phyloP scores from a whole-genome alignment of 2,329 filamentous ascomycete species.

The Harringtonia aguacate region DNA sequence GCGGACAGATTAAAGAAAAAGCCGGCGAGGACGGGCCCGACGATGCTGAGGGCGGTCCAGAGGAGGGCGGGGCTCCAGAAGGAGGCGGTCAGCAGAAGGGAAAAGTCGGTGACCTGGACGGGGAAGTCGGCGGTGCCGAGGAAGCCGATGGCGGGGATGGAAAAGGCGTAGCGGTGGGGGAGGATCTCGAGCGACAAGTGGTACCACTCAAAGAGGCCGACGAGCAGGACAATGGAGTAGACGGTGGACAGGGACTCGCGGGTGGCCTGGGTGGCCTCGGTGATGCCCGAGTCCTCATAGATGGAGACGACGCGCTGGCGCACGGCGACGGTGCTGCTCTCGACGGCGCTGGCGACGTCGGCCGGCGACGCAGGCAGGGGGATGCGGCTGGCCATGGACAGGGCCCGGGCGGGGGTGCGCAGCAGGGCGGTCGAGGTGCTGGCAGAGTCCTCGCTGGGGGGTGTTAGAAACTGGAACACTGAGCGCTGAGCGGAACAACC shows the following conservation, averaged over 20 bases:
- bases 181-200: conserved; percentile 62
- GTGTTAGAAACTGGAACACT: conserved; percentile 1
- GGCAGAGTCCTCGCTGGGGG: background rate
- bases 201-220: conserved; percentile 59
- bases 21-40: conserved; percentile 59
- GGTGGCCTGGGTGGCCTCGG: conserved; percentile 52
- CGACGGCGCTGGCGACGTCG: conserved; percentile 65
- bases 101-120: conserved; percentile 69
- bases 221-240: conserved; percentile 56
- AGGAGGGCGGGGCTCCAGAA: conserved; percentile 79
- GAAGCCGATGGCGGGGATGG: conserved; percentile 50
- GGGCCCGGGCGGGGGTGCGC: conserved; percentile 38
- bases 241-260: conserved; percentile 65
- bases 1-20: conserved; percentile 86
- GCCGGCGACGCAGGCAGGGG: conserved; percentile 74
- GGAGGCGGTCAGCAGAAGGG: conserved; percentile 58
- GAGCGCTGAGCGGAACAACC: conserved; percentile 16
- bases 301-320: conserved; percentile 54
- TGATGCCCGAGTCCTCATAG: conserved; percentile 56
- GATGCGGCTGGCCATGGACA: conserved; percentile 46
- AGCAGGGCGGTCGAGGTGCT: conserved; percentile 11
- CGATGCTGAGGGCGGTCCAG: conserved; percentile 63
- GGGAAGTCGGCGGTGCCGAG: conserved; percentile 47
- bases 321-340: conserved; percentile 56
- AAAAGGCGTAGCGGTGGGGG: conserved; percentile 60